Base-by-base conservation (phyloP, 345 rosid genomes). In the Mangifera indica region DNA sequence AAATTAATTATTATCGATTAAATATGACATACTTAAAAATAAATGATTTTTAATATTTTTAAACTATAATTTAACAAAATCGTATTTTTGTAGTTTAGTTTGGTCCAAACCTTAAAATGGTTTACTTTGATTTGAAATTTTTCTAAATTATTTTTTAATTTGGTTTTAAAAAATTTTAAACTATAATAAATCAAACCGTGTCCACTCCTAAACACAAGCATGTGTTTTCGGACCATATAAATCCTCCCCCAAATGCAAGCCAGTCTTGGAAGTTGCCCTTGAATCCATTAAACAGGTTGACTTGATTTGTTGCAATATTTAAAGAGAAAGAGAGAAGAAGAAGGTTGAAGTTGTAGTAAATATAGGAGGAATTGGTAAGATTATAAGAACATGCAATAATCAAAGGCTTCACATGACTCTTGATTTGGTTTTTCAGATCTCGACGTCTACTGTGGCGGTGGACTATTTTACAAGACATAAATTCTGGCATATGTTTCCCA, bases 331-430 rank as follows among this genome's bases (percentile, higher is more conserved):
- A 34, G 37, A 34, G 37, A 34, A 34, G 37, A 34, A 34, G 17
- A 18, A 2, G 12, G 18, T 13, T 12, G 13, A 12, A n/a, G n/a
- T n/a, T n/a, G n/a, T n/a, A 17, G 63, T 69, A 56, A 25, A 15
- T 69, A 44, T 57, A 57, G 42, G 63, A 55, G 24, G 57, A 69
- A 69, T 7, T 62, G 54, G 21, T 25, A 32, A 72, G 82, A 76
- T 74, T 40, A 55, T 17, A 54, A 37, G 76, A 71, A 72, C 76
- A 70, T 76, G 72, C 59, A 61, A 46, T 42, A 24, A 64, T 78
- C 79, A 34, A 34, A 34, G 37, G 37, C 37, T 34, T 34, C 69
- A 2, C 44, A 67, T 20, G 57, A 49, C 83, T 73, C 77, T 70
- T 80, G 80, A 60, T 78, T 13, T 1, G 66, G 76, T 68, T 52